Conservation (phyloP, 225 moss, liverwort and hornwort genomes). For the Climacium dendroides region DNA sequence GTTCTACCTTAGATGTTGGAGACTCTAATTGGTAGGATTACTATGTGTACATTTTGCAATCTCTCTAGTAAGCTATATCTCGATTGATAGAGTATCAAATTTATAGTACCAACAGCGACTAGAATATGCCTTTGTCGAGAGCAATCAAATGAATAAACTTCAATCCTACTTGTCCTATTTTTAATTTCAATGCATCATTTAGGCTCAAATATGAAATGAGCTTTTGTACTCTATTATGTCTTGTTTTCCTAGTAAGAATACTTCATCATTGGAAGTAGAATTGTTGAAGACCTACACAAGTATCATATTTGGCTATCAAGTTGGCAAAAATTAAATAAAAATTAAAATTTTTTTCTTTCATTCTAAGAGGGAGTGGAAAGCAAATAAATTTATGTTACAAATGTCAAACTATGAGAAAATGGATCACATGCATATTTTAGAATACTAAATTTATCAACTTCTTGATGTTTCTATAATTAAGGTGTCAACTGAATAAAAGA, state of each 20-base stretch:
- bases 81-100: background rate
- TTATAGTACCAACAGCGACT: background rate
- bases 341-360: background rate
- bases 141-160: background rate
- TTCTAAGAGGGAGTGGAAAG: rapidly evolving
- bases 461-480: too few species aligned
- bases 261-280: background rate
- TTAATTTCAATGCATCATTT: background rate
- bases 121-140: background rate
- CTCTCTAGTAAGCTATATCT: background rate
- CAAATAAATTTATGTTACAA: background rate
- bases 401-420: too few species aligned
- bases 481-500: too few species aligned
- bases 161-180: background rate
- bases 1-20: background rate
- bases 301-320: rapidly evolving
- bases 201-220: background rate
- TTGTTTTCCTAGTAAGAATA: too few species aligned
- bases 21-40: background rate
- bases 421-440: too few species aligned
- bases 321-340: background rate
- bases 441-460: too few species aligned
- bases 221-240: background rate
- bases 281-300: background rate
- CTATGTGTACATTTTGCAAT: background rate